These are phyloP conservation scores for Paracoccidioides lutzii DNA, from an alignment of 2,329 filamentous ascomycete genomes.

Conservation along the genomic window DNA sequence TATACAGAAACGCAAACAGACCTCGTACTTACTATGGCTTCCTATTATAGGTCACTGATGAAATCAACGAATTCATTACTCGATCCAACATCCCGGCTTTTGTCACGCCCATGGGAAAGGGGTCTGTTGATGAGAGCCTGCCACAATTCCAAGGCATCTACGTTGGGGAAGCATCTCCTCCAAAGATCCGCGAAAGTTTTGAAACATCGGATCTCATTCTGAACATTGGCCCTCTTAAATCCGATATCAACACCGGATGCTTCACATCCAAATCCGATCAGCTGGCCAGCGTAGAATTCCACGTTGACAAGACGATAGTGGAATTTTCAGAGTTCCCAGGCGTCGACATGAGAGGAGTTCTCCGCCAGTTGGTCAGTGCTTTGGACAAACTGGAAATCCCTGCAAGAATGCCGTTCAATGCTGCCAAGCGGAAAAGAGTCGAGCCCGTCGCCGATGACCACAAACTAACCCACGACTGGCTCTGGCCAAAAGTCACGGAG, in stretches of 20 bases:
- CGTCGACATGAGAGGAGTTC: slow-evolving; percentile 62
- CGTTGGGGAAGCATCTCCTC: slow-evolving; percentile 61
- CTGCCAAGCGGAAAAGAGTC: slow-evolving; percentile 40
- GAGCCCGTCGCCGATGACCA: slow-evolving; percentile 34
- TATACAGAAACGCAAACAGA: neutral
- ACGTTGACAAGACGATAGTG: slow-evolving; percentile 59
- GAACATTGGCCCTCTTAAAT: slow-evolving; percentile 33
- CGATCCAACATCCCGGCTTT: slow-evolving; percentile 68
- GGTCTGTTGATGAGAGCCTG: slow-evolving; percentile 63
- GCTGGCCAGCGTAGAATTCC: slow-evolving; percentile 70
- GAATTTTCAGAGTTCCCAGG: slow-evolving; percentile 66
- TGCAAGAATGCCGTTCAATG: slow-evolving; percentile 37
- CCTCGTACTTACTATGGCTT: neutral
- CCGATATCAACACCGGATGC: slow-evolving; percentile 45
- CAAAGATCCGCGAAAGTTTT: slow-evolving; percentile 31
- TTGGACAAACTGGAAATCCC: slow-evolving; percentile 44
- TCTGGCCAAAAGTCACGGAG: slow-evolving; percentile 64
- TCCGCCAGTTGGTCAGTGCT: slow-evolving; percentile 55
- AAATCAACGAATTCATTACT: slow-evolving; percentile 59
- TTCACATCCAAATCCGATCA: slow-evolving; percentile 74
- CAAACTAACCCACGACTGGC: slow-evolving; percentile 38
- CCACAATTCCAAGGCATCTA: slow-evolving; percentile 75
- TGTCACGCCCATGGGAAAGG: slow-evolving; percentile 83
- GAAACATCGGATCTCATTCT: slow-evolving; percentile 31
- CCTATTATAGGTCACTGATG: slow-evolving; percentile 45